A percentile compares a stretch with the other conserved stretches of the same genome.
Evolutionary conservation across 176 grass and related monocot species (phyloP).

Genomic region (Eleusine coracana): DNA sequence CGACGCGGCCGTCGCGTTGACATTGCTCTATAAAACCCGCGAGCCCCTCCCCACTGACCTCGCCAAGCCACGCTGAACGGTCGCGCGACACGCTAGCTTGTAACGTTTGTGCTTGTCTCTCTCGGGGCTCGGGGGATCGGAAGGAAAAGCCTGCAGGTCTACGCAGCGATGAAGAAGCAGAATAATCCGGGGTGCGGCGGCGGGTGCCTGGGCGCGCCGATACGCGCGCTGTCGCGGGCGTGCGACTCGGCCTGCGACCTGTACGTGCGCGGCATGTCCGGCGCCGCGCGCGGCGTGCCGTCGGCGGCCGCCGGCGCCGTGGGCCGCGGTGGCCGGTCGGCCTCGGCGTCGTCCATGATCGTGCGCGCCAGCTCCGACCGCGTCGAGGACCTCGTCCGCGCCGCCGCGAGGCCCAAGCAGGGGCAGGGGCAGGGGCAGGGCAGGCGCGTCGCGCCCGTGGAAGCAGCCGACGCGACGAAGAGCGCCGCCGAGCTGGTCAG

Average conservation of each 20-base stretch:
- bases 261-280: conserved; percentile 65
- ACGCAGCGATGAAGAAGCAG: conserved; percentile 37
- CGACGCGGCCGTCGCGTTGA: neutral
- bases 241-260: conserved; percentile 65
- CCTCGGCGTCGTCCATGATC: conserved; percentile 17
- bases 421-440: too few species aligned
- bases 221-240: conserved; percentile 53
- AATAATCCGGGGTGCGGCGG: neutral
- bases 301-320: neutral
- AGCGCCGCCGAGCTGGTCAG: neutral
- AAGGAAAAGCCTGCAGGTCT: conserved; percentile 9
- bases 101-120: neutral
- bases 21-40: conserved; percentile 7
- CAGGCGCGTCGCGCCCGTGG: too few species aligned
- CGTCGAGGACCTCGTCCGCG: conserved; percentile 55
- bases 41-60: neutral
- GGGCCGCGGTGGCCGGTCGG: conserved; percentile 32
- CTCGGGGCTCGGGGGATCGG: neutral
- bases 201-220: conserved; percentile 49
- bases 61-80: neutral
- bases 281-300: conserved; percentile 40
- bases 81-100: neutral
- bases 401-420: conserved; percentile 26
- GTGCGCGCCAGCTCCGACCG: conserved; percentile 27
- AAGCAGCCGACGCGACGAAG: too few species aligned